A percentile compares a stretch with the other conserved stretches of the same genome.
Evolutionary conservation across 2,329 filamentous ascomycete genomes (phyloP).

Genomic region (Colletotrichum sp.): DNA sequence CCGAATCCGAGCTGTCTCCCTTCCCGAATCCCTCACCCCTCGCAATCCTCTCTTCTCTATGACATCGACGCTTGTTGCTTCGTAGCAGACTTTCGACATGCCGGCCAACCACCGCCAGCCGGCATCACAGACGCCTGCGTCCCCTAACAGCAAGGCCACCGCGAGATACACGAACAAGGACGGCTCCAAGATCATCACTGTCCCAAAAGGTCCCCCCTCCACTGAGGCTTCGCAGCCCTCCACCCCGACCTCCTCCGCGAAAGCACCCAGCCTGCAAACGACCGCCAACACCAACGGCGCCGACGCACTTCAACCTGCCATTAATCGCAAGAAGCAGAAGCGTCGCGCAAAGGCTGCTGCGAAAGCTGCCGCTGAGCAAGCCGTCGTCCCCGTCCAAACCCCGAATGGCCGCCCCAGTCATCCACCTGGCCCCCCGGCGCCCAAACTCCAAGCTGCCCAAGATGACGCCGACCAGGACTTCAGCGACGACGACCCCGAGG

Average conservation of each 20-base stretch:
- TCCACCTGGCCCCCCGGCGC: conserved; percentile 30
- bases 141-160: conserved; percentile 56
- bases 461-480: conserved; percentile 60
- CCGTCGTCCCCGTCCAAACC: conserved; percentile 27
- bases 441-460: conserved; percentile 35
- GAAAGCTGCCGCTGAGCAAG: conserved; percentile 56
- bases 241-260: conserved; percentile 49
- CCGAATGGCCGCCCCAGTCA: conserved; percentile 48
- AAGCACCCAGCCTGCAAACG: conserved; percentile 30
- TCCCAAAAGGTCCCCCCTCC: conserved; percentile 59
- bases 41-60: conserved; percentile 35
- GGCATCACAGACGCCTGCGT: conserved; percentile 53
- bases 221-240: conserved; percentile 60
- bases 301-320: conserved; percentile 49
- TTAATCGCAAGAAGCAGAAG: conserved; percentile 96
- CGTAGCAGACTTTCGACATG: conserved; percentile 44
- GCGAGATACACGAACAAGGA: conserved; percentile 72
- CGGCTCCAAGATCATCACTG: conserved; percentile 72
- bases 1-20: background rate
- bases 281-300: conserved; percentile 22
- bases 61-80: conserved; percentile 37
- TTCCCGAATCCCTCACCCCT: conserved; percentile 5
- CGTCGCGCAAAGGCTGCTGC: conserved; percentile 85
- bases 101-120: conserved; percentile 59
- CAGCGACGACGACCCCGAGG: conserved; percentile 59